Percentiles rank a stretch among this genome's conserved stretches.
Conservation (phyloP, 352 stramenopile species). For the Phytophthora crassamura region DNA sequence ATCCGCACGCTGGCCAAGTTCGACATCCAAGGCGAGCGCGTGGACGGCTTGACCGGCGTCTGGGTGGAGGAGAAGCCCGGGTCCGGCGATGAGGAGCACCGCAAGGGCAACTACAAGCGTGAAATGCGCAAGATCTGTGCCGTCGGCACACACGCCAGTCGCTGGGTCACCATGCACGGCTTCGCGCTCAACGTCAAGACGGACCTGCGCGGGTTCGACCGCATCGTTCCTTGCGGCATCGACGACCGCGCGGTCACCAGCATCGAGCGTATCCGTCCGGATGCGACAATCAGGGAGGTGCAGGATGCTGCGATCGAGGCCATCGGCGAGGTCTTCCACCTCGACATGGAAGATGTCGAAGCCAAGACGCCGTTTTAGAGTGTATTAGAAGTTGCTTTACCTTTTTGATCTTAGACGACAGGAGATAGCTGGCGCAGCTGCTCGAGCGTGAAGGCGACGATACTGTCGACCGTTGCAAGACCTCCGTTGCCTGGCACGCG, state of each 20-base stretch:
- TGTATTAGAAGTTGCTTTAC: slow-evolving; percentile 22
- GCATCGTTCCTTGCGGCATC: slow-evolving; percentile 98
- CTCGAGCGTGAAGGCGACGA: slow-evolving; percentile 44
- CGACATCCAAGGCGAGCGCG: slow-evolving; percentile 88
- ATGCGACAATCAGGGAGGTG: slow-evolving; percentile 63
- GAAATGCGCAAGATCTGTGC: slow-evolving; percentile 96
- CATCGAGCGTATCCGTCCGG: slow-evolving; percentile 62
- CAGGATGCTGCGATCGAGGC: slow-evolving; percentile 72
- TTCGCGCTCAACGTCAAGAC: slow-evolving; percentile 97
- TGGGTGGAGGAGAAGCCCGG: slow-evolving; percentile 89
- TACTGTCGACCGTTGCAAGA: slow-evolving; percentile 70
- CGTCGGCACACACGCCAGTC: slow-evolving; percentile 94
- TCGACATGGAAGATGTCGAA: slow-evolving; percentile 63
- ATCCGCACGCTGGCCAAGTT: slow-evolving; percentile 92
- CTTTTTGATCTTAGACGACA: slow-evolving; percentile 24
- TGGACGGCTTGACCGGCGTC: slow-evolving; percentile 95
- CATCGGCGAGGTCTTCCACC: slow-evolving; percentile 72
- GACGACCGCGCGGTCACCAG: slow-evolving; percentile 88
- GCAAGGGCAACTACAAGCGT: slow-evolving; percentile 42
- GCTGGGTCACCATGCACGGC: slow-evolving; percentile 99
- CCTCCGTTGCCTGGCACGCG: slow-evolving; percentile 59
- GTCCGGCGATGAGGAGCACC: slow-evolving; percentile 18
- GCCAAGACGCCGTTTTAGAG: slow-evolving; percentile 46
- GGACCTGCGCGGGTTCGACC: slow-evolving; percentile 93
- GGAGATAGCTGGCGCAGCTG: slow-evolving; percentile 32